Evolutionary conservation across 83 land plant genomes (phyloP), one percentile per base, ranked within the genome.

Genomic region (Diphasiastrum complanatum): DNA sequence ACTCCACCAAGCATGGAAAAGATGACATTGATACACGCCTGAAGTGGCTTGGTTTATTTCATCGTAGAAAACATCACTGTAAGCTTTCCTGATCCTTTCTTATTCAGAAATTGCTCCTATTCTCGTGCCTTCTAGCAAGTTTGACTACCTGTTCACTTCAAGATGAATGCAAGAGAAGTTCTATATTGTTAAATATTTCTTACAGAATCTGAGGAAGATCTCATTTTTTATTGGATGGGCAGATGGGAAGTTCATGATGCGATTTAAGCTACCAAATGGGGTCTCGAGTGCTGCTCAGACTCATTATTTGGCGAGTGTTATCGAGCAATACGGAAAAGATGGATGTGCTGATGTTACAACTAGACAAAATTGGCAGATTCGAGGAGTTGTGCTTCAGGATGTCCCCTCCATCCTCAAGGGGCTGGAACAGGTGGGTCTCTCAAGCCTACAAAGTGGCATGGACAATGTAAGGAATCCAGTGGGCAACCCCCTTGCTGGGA

Each of bases 231-330:
- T n/a, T n/a, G n/a, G n/a, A n/a, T n/a, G n/a, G n/a, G 29, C 67
- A 92, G 97, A 85, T 75, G 99, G 99, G 36, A 63, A 86, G 52
- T 93, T 93, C 70, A 93, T 93, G 99, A 80, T 93, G 96, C 75
- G 99, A 36, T 62, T 93, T 41, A 93, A 93, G 82, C 96, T 93
- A 5, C 99, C 99, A 5, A 93, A 93, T 67, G 99, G 99, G 50
- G 84, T 89, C 35, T 79, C 96, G 12, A 89, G 84, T 32, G 79
- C 85, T 62, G 72, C 68, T 0, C 96, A 93, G 63, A 83, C 88
- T 18, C 77, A 96, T 11, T 93, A 81, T 64, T 51, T 93, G 27
- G 99, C 89, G 2, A 77, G 78, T 52, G 85, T 82, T 35, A 76
- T 89, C 18, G 46, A 63, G 55, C 57, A 70, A 30, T 93, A 93